Evolutionary conservation across 2,329 filamentous ascomycete genomes (phyloP), one percentile per base, ranked within the genome.

Genomic region (Sporothrix sp.): DNA sequence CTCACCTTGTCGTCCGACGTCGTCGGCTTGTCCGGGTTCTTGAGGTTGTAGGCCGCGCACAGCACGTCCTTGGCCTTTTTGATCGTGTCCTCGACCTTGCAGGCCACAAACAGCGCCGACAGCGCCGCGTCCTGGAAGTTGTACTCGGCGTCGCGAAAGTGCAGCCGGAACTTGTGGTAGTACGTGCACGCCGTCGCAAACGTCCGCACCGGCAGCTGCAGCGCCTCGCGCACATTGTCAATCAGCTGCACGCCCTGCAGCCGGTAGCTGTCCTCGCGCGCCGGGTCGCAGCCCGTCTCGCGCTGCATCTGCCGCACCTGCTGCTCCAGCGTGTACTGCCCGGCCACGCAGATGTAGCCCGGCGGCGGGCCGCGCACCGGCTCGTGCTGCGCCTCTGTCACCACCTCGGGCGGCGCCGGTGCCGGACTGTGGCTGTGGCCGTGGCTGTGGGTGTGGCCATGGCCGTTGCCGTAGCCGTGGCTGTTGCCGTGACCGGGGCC

Each of bases 61-160:
- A 97, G 73, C 54, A 98, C 94, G 56, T 98, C 93, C 52, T 80
- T 82, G 3, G 88, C 95, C 71, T 97, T 97, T 70, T 98, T 98
- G 58, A 96, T 78, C 0, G 93, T 98, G 66, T 98, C 93, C 67
- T 98, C 93, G 40, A 94, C 89, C 70, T 98, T 98, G 73, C 91
- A 97, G 2, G 90, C 90, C 3, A 90, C 86, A 62, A 97, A 91
- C 8, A 98, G 72, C 21, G 88, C 85, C 1, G 93, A 88, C 7
- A 93, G 79, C 0, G 91, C 88, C 2, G 88, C 90, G 63, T 97
- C 91, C 65, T 87, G 68, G 57, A 82, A 89, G 64, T 85, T 86
- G 66, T 95, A 95, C 61, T 95, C 89, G 57, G 74, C 81, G 58
- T 90, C 87, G n/a, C 82, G 78, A 61, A 95, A 89, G 40, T 84